These are phyloP conservation scores for Hydnum rufescens DNA, from an alignment of 768 basidiomycete species.

Conservation along the genomic window DNA sequence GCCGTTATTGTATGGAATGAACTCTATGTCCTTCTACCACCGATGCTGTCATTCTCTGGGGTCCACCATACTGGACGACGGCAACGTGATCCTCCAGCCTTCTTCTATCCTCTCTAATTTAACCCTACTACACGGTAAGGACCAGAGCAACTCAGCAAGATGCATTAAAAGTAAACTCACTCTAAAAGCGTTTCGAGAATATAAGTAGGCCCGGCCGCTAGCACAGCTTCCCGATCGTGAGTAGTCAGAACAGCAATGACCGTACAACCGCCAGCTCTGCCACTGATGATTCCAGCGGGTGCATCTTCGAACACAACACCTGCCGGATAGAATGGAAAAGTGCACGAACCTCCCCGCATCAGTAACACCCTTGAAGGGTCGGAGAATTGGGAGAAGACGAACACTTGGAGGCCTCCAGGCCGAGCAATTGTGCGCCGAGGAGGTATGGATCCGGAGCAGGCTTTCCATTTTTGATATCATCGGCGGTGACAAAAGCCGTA, in stretches of 20 bases:
- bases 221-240: conserved; percentile 36
- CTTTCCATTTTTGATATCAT: conserved; percentile 58
- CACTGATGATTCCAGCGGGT: conserved; percentile 58
- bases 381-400: too few relatives aligned
- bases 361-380: conserved; percentile 32
- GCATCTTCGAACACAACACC: conserved; percentile 85
- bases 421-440: conserved; percentile 44
- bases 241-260: conserved; percentile 77
- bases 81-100: too few relatives aligned
- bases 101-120: too few relatives aligned
- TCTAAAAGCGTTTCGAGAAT: conserved; percentile 31
- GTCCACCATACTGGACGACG: too few relatives aligned
- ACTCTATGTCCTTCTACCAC: too few relatives aligned
- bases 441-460: conserved; percentile 78
- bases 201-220: conserved; percentile 38
- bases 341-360: too few relatives aligned
- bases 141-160: too few relatives aligned
- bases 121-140: too few relatives aligned
- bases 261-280: conserved; percentile 51
- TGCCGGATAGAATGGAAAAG: too few relatives aligned
- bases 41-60: too few relatives aligned
- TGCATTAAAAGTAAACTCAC: too few relatives aligned
- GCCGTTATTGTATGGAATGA: too few relatives aligned
- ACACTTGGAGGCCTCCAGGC: conserved; percentile 31
- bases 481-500: conserved; percentile 50